These are phyloP conservation scores for Citrullus colocynthis DNA, from an alignment of 306 rosid genomes.

Conservation along the genomic window DNA sequence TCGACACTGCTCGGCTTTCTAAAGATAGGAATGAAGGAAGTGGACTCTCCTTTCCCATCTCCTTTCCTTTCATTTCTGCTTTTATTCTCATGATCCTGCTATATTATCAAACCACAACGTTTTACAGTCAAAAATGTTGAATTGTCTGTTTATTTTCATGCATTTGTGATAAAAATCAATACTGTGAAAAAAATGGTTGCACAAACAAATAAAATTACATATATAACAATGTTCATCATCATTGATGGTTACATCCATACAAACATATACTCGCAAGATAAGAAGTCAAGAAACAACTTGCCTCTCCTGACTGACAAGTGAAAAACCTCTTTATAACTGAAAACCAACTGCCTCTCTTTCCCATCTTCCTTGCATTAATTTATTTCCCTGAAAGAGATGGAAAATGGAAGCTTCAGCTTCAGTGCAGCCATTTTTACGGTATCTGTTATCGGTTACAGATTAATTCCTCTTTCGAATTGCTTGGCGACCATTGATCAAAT, in stretches of 20 bases:
- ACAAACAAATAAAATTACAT: neutral
- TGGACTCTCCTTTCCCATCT: conserved; percentile 58
- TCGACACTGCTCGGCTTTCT: conserved; percentile 92
- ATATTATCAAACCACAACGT: neutral
- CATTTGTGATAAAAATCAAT: neutral
- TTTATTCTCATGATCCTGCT: conserved; percentile 57
- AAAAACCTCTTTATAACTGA: conserved; percentile 80
- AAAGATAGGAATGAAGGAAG: conserved; percentile 65
- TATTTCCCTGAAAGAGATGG: conserved; percentile 33
- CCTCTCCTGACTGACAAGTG: conserved; percentile 62
- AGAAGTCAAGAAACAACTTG: neutral
- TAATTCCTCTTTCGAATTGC: neutral
- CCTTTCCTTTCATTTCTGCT: conserved; percentile 68
- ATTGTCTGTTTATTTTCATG: neutral
- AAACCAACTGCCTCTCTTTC: conserved; percentile 92
- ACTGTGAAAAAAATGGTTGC: neutral
- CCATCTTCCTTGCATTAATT: conserved; percentile 45
- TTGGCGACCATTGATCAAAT: neutral
- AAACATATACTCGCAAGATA: neutral
- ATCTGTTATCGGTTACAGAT: neutral
- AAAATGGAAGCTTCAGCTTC: neutral
- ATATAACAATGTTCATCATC: neutral
- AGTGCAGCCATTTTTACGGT: neutral
- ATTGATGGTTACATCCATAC: neutral
- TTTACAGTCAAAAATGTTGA: neutral